Evolutionary conservation across 2,329 filamentous ascomycete species (phyloP).

Genomic region (Phaeosphaeriaceae sp.): DNA sequence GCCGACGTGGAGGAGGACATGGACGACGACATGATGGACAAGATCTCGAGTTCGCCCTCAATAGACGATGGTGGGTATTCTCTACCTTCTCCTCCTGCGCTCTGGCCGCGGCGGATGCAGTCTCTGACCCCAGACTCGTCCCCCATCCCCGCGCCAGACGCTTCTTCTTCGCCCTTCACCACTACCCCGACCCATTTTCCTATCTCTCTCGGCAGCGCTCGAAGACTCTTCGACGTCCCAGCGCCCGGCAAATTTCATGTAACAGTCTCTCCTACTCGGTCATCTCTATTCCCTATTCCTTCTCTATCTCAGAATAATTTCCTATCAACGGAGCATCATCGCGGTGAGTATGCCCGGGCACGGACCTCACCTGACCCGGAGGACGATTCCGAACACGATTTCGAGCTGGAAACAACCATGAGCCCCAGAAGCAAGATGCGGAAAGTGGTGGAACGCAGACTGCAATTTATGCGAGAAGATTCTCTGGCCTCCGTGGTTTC

Average conservation of each 20-base stretch:
- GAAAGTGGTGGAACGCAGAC: slow-evolving; percentile 24
- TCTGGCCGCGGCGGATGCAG: slow-evolving; percentile 52
- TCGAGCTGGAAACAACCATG: slow-evolving; percentile 6
- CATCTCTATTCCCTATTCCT: slow-evolving; percentile 46
- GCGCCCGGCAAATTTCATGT: slow-evolving; percentile 34
- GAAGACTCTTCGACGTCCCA: slow-evolving; percentile 31
- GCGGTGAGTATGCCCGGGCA: slow-evolving; percentile 56
- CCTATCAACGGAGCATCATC: slow-evolving; percentile 56
- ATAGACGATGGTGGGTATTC: slow-evolving; percentile 96
- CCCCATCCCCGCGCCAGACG: slow-evolving; percentile 33
- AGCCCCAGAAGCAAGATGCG: slow-evolving; percentile 33
- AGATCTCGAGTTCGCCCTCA: slow-evolving; percentile 97
- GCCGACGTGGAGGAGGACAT: slow-evolving; percentile 73
- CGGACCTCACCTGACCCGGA: slow-evolving; percentile 20
- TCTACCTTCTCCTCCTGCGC: slow-evolving; percentile 43
- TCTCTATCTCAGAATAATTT: slow-evolving; percentile 29
- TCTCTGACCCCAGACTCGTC: slow-evolving; percentile 50
- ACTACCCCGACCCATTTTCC: slow-evolving; percentile 54
- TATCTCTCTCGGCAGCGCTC: slow-evolving; percentile 34
- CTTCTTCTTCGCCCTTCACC: slow-evolving; percentile 54
- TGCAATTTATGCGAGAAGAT: slow-evolving; percentile 33
- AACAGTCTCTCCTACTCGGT: slow-evolving; percentile 40
- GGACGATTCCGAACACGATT: slow-evolving; percentile 2
- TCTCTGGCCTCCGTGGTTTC: slow-evolving; percentile 41
- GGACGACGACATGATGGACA: slow-evolving; percentile 96